Conservation (phyloP, 2,329 filamentous ascomycete species). For the Xylaria sp. region DNA sequence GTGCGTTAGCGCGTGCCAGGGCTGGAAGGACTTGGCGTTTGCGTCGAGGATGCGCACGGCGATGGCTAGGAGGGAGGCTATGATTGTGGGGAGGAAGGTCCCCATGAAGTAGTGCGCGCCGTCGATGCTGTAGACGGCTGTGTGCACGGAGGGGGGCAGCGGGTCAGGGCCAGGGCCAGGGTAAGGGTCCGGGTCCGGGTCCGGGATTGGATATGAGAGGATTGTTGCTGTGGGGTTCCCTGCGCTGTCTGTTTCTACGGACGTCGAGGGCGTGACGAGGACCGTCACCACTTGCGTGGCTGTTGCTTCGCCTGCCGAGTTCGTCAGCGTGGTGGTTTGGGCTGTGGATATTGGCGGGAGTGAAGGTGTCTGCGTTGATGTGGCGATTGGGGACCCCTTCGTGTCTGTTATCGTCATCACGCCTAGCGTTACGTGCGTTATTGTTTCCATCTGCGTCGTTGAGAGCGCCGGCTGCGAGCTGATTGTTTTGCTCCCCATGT, state of each 20-base stretch:
- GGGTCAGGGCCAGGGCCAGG: too few relatives aligned
- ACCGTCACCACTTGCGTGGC: conserved; percentile 39
- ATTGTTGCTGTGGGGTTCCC: conserved; percentile 43
- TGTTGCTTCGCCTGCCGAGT: conserved; percentile 38
- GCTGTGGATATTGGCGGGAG: background rate
- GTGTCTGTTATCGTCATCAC: conserved; percentile 6
- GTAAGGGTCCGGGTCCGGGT: too few relatives aligned
- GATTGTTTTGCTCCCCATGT: background rate
- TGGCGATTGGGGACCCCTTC: conserved; percentile 3
- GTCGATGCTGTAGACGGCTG: conserved; percentile 16
- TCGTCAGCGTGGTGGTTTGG: conserved; percentile 21
- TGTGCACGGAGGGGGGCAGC: background rate
- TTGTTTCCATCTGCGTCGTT: background rate
- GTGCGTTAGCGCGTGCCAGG: conserved; percentile 53
- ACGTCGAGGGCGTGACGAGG: conserved; percentile 35
- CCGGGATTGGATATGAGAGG: conserved; percentile 32
- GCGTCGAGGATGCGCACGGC: conserved; percentile 42
- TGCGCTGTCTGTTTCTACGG: conserved; percentile 35
- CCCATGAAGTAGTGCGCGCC: conserved; percentile 43
- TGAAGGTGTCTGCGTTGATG: background rate
- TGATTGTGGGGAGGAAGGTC: conserved; percentile 41
- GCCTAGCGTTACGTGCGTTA: conserved; percentile 15
- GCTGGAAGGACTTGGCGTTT: conserved; percentile 49
- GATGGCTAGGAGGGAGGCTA: conserved; percentile 41
- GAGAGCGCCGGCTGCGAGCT: background rate